Conservation (phyloP, 2,329 filamentous ascomycete genomes). For the Aspergillus udagawae region DNA sequence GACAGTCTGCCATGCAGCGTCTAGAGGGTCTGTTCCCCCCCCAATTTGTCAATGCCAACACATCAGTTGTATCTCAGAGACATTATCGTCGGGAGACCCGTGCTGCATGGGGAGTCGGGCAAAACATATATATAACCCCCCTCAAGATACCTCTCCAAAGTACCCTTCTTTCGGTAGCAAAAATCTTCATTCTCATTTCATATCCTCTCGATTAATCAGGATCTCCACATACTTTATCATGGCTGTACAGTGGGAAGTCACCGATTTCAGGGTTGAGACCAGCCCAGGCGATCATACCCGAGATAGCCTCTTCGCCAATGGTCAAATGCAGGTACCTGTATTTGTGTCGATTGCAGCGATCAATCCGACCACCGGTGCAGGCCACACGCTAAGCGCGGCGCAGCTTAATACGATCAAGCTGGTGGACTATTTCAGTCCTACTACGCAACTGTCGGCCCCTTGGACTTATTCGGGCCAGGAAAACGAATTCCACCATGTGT, state of each 20-base stretch:
- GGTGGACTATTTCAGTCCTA: background rate
- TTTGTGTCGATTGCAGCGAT: background rate
- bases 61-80: no score
- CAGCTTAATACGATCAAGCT: background rate
- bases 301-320: constrained; percentile 1
- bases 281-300: background rate
- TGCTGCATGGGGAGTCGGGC: no score
- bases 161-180: background rate
- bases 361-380: background rate
- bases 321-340: constrained; percentile 1
- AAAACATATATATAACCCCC: no score
- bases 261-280: background rate
- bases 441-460: background rate
- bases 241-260: constrained; percentile 1
- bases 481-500: background rate
- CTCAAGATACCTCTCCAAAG: no score
- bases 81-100: no score
- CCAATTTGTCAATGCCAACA: no score
- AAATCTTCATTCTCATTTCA: background rate
- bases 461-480: background rate
- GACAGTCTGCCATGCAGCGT: no score
- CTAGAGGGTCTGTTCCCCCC: no score
- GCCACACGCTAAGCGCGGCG: background rate
- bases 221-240: background rate
- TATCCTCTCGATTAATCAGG: background rate